Evolutionary conservation across 139 green algal species (phyloP), one percentile per base, ranked within the genome.

Genomic region (Chara braunii): DNA sequence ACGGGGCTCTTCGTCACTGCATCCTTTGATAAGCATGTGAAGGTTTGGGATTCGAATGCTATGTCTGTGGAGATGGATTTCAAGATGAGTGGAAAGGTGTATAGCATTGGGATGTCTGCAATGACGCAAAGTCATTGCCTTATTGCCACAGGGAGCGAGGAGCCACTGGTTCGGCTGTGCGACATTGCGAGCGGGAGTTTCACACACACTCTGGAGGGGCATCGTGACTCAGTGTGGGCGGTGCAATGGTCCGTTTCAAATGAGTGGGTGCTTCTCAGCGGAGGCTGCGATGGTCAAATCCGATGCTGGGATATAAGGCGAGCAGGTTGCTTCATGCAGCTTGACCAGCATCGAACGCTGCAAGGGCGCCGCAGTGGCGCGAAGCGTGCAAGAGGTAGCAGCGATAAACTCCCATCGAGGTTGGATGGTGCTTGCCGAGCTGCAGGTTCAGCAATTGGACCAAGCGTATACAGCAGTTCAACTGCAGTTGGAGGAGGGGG

Each of bases 191-290:
- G 67, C 0, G 88, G 88, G 1, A 83, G 62, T 2, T 85, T 86
- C 65, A 81, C 83, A 0, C 88, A 95, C 73, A 86, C 60, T 0
- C 77, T 95, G 22, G 51, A 62, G 0, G 88, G 88, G 0, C 89
- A 95, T 74, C 75, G 40, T 55, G 52, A 79, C 12, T 55, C 56
- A 0, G 77, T 91, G 0, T 90, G 79, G 83, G 73, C 72, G 5
- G 29, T 90, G 44, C 51, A 54, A 23, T 94, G 88, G 88, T 89
- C 83, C 1, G 48, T 67, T 0, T 14, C 35, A 11, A 80, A 35
- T 30, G 85, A 94, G 59, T 86, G 80, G 58, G 62, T 95, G 57
- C 54, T 94, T 22, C 37, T 83, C 7, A 85, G 82, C 22, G 86
- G 85, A 8, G 85, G 81, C 45, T 63, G 18, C 23, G 60, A 70